Evolutionary conservation across 2,329 filamentous ascomycete species (phyloP).

Genomic region (Aspergillus versicolor): DNA sequence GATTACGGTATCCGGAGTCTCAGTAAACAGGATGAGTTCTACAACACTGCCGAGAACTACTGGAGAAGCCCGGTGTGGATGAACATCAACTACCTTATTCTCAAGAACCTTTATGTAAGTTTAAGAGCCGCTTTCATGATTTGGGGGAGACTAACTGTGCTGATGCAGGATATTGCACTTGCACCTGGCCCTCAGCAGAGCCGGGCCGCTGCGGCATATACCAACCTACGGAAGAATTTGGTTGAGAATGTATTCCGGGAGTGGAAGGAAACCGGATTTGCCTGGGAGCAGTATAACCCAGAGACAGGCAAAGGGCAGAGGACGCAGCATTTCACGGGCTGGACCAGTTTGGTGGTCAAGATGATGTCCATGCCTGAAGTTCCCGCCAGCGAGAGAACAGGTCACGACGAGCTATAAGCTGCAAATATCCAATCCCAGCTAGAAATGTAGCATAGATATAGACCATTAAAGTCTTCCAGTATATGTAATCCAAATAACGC

Average conservation of each 20-base stretch:
- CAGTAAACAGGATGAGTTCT: constrained; percentile 77
- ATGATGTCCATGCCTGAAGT: constrained; percentile 92
- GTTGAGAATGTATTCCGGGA: constrained; percentile 84
- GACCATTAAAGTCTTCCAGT: constrained; percentile 11
- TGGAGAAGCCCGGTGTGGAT: constrained; percentile 96
- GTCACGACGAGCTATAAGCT: constrained; percentile 51
- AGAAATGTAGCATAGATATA: constrained; percentile 13
- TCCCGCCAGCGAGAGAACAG: constrained; percentile 23
- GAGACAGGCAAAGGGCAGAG: constrained; percentile 91
- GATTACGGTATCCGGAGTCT: constrained; percentile 84
- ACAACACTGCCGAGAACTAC: constrained; percentile 93
- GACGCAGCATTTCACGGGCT: constrained; percentile 96
- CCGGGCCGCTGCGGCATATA: constrained; percentile 73
- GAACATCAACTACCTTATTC: constrained; percentile 88
- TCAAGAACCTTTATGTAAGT: constrained; percentile 75
- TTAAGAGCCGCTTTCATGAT: background rate
- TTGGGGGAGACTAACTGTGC: constrained; percentile 15
- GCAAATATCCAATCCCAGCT: constrained; percentile 9
- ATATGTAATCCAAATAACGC: constrained; percentile 14
- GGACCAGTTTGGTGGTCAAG: constrained; percentile 98
- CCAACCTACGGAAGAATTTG: constrained; percentile 73
- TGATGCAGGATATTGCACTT: constrained; percentile 62
- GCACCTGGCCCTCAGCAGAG: constrained; percentile 64
- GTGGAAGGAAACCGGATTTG: constrained; percentile 91
- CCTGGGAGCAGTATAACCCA: constrained; percentile 97